Evolutionary conservation across 1,139 yeast genomes (phyloP), one percentile per base, ranked within the genome.

Genomic region (Blastobotrys elegans): DNA sequence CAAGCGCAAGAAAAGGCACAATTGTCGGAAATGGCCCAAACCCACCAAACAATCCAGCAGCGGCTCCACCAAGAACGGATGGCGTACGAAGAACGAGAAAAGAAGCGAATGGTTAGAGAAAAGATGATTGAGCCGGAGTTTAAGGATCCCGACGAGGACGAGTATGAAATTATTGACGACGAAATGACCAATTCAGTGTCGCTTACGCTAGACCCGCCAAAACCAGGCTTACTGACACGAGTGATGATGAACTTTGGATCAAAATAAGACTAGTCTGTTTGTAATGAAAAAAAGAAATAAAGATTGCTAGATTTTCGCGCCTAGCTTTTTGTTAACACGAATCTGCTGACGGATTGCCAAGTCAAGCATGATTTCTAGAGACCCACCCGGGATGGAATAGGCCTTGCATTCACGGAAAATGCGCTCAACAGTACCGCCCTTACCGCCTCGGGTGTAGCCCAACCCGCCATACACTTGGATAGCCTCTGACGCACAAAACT

Each of bases 391-490:
- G 47, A 70, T 70, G 26, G 73, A 72, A 50, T 65, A 65, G 5
- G 74, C 73, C 16, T 74, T 63, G 29, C 69, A 73, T 50, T 71
- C 75, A 34, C 74, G 58, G 60, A 68, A 70, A 31, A 71, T 56
- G 13, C 74, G 66, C 60, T 70, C 74, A 37, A 71, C 71, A 50
- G 66, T 66, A 26, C 69, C 73, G 42, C 72, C 74, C 50, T 64
- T 67, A 42, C 74, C 74, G 30, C 75, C 74, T 21, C 67, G 67
- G 45, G 73, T 68, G 57, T 70, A 71, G n/a, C 73, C 57, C 18
- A 70, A 62, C 33, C 74, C 74, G 36, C 74, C 74, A 55, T 69
- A 71, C 55, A 70, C 67, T 58, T 70, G 75, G 10, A 73, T 63
- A 1, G 74, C 74, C 49, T 71, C 75, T 26, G 74, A 65, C 20